Evolutionary conservation across 1,284 basidiomycete species (phyloP), one percentile per base, ranked within the genome.

Genomic region (Marasmius sp.): DNA sequence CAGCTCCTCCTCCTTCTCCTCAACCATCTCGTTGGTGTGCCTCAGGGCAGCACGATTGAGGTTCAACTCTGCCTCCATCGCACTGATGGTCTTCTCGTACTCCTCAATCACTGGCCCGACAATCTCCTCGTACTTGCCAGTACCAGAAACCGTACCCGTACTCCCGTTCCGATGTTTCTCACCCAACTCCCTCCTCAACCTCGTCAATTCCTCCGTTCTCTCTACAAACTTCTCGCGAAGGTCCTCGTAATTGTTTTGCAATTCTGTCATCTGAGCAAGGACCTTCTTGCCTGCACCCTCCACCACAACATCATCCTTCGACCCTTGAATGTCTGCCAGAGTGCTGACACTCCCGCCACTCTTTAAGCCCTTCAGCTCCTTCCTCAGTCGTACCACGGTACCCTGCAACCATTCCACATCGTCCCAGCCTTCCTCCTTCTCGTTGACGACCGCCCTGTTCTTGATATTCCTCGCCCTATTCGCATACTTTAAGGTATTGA

Each of bases 401-500:
- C 85, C 86, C 76, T 98, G 97, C 52, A 99, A 79, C 87, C 97
- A 96, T 71, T 98, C 96, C 4, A 99, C 81, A 74, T 99, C 97
- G 67, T 98, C 96, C 97, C 97, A 99, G 4, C 97, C 97, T 57
- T 95, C 94, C 76, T 99, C 97, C 69, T 90, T 91, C 76, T 97
- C 93, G 74, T 96, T 97, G 64, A 97, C 84, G 60, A 94, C 88
- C 1, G 94, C 95, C 55, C 89, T 83, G 72, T 99, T 99, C 79
- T 97, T 97, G 81, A 99, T 99, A 72, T 97, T 97, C 66, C 96
- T 82, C 1, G 97, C 97, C 34, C 97, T 92, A 67, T 98, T 97
- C 43, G 97, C 97, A 72, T 99, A 99, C 76, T 98, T 98, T 70
- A 99, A 85, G 7, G 97, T 99, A 74, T 97, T 98, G 68, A 98